Percentiles rank a stretch among this genome's conserved stretches.
These are phyloP conservation scores for Backusella tarrabulga DNA, from an alignment of 192 early-diverging fungal species.

Conservation along the genomic window DNA sequence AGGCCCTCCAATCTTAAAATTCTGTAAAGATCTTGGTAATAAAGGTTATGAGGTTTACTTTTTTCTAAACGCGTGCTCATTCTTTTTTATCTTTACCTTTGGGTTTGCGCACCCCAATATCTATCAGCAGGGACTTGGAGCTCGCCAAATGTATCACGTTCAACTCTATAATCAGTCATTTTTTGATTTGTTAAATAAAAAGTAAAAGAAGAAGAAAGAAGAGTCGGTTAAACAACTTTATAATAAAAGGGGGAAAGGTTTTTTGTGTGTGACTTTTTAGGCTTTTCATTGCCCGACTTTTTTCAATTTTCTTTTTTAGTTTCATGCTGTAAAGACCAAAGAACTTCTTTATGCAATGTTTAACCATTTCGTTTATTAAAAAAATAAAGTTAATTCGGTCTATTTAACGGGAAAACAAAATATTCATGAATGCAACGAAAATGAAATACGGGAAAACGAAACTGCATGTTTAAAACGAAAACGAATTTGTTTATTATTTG, in stretches of 20 bases:
- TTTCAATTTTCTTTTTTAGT: neutral
- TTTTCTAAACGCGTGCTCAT: neutral
- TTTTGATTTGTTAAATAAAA: neutral
- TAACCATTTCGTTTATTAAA: neutral
- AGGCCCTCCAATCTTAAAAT: conserved; percentile 94
- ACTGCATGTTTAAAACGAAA: neutral
- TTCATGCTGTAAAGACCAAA: neutral
- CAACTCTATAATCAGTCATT: conserved; percentile 40
- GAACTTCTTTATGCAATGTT: neutral
- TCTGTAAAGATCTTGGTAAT: conserved; percentile 71
- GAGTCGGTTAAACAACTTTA: conserved; percentile 1
- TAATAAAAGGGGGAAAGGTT: neutral
- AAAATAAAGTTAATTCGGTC: neutral
- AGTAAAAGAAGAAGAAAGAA: conserved; percentile 10
- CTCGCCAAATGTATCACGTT: conserved; percentile 90
- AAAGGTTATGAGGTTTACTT: neutral
- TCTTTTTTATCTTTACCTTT: conserved; percentile 55
- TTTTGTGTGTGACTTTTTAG: conserved; percentile 10
- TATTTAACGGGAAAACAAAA: neutral
- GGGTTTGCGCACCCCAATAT: conserved; percentile 97
- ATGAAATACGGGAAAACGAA: neutral
- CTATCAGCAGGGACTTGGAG: conserved; percentile 89
- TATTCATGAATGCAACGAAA: neutral
- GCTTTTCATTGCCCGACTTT: neutral
- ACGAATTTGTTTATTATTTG: neutral